Percentiles rank a stretch among this genome's conserved stretches.
These are phyloP conservation scores for Pistacia atlantica DNA, from an alignment of 345 rosid genomes.

Conservation along the genomic window DNA sequence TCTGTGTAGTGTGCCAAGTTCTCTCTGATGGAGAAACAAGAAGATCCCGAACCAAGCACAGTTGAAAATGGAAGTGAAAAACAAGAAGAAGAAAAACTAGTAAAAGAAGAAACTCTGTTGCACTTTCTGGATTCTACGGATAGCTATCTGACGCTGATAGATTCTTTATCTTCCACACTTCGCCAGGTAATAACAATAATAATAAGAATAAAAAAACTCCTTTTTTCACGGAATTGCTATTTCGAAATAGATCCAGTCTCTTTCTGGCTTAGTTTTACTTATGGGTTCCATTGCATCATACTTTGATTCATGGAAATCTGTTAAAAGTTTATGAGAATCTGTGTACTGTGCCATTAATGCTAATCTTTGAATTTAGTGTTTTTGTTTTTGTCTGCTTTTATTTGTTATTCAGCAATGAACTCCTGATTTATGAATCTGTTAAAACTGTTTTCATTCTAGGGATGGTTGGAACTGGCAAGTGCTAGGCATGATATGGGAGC, in stretches of 20 bases:
- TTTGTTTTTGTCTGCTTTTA: not conserved
- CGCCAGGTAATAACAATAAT: slow-evolving; percentile 55
- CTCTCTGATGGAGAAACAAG: not conserved
- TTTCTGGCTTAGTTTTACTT: not conserved
- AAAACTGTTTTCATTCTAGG: slow-evolving; percentile 39
- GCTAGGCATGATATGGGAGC: slow-evolving; percentile 94
- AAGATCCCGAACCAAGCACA: not conserved
- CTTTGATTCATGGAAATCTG: not conserved
- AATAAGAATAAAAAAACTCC: not conserved
- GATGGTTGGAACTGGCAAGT: slow-evolving; percentile 91
- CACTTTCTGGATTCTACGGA: slow-evolving; percentile 83
- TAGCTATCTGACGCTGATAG: slow-evolving; percentile 53
- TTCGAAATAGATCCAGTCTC: slow-evolving; percentile 16
- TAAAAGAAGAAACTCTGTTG: slow-evolving; percentile 43
- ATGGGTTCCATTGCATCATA: not conserved
- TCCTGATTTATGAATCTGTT: not conserved
- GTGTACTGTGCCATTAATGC: not conserved
- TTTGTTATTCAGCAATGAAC: not conserved
- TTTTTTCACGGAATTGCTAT: not conserved
- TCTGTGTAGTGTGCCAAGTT: no score
- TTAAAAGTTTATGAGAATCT: not conserved
- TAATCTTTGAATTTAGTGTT: not conserved
- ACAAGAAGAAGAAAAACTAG: slow-evolving; percentile 17
- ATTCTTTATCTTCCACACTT: slow-evolving; percentile 66
- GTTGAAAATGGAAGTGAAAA: slow-evolving; percentile 26